Evolutionary conservation across 139 green algal species (phyloP), one percentile per base, ranked within the genome.

Genomic region (Coccomyxa sp.): DNA sequence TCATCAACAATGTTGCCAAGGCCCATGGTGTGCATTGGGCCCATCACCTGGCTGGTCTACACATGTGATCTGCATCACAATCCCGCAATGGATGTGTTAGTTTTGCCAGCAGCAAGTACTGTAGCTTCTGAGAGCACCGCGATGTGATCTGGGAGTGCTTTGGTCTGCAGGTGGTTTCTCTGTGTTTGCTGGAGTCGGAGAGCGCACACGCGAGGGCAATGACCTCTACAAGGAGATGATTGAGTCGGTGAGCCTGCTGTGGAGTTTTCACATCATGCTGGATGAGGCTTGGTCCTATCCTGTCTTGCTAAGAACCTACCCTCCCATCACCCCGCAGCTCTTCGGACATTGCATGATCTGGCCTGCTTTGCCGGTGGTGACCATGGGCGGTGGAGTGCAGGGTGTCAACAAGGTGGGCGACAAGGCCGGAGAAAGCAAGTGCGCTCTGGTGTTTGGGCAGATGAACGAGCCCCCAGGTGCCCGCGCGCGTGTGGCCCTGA

Each of bases 1-100:
- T 99, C 36, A 99, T 99, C 88, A 99, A 99, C 90, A 99, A 99
- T 87, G 91, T 99, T 55, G 97, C 96, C 78, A 99, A 99, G 90
- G 97, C 83, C 31, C 96, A 99, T 86, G 97, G 96, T 97, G 82
- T 41, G 90, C 54, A 37, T 39, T 72, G 68, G 31, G 22, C 24
- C 64, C 64, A 71, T 8, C 64, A 36, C n/a, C 44, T 10, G 7
- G 76, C 64, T 72, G 8, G 29, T 72, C 64, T 39, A 72, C 64
- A 34, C 27, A n/a, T n/a, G n/a, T n/a, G n/a, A n/a, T n/a, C n/a
- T n/a, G n/a, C n/a, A n/a, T n/a, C n/a, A n/a, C n/a, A n/a, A n/a
- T n/a, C n/a, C n/a, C n/a, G n/a, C n/a, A n/a, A n/a, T n/a, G n/a
- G n/a, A n/a, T n/a, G n/a, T n/a, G n/a, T n/a, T n/a, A n/a, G n/a